Evolutionary conservation across 2,329 filamentous ascomycete species (phyloP).

Genomic region (Colletotrichum trifolii): DNA sequence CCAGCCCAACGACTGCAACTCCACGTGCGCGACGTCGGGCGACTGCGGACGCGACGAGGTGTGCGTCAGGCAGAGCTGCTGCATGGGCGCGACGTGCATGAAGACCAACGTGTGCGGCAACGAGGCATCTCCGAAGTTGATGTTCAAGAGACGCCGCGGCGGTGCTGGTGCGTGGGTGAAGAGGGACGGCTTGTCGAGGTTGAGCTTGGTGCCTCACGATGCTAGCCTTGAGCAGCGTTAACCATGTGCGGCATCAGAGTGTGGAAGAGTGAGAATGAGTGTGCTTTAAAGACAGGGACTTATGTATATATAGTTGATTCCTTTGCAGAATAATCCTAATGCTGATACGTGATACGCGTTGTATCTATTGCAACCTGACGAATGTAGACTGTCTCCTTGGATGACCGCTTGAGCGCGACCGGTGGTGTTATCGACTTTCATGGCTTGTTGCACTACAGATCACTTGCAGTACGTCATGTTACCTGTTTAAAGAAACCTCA

Average conservation of each 20-base stretch:
- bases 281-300: too few species aligned
- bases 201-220: constrained; percentile 26
- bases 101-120: constrained; percentile 30
- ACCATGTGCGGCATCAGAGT: not conserved
- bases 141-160: constrained; percentile 27
- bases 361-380: too few species aligned
- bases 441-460: too few species aligned
- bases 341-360: too few species aligned
- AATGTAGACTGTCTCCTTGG: too few species aligned
- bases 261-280: not conserved
- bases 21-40: constrained; percentile 15
- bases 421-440: too few species aligned
- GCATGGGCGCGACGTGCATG: constrained; percentile 25
- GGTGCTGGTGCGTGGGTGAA: constrained; percentile 13
- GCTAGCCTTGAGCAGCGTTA: not conserved
- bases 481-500: too few species aligned
- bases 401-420: too few species aligned
- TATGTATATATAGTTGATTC: too few species aligned
- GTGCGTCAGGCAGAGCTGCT: constrained; percentile 34
- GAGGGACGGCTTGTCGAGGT: constrained; percentile 9
- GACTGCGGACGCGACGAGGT: constrained; percentile 27
- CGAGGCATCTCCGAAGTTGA: constrained; percentile 13
- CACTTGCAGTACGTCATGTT: too few species aligned
- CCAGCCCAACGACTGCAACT: constrained; percentile 18
- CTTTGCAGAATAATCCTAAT: too few species aligned